phyloP scores from a whole-genome alignment of 352 stramenopile species.

The Plasmopara halstedii region DNA sequence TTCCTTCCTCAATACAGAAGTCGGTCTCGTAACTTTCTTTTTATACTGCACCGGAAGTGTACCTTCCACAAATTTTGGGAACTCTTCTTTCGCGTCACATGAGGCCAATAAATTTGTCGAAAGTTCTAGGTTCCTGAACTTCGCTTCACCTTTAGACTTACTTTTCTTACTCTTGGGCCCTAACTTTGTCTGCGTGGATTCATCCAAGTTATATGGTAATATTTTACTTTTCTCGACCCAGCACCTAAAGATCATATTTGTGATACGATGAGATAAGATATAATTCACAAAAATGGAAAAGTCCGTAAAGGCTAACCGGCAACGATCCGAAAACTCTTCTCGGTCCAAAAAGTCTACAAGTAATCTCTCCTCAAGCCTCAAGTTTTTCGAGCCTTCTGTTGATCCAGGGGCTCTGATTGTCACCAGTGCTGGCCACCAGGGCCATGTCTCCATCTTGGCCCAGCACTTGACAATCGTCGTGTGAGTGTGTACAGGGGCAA shows the following conservation, averaged over 20 bases:
- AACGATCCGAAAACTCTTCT: slow-evolving; percentile 24
- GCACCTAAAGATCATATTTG: slow-evolving; percentile 20
- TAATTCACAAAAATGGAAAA: not conserved
- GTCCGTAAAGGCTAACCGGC: slow-evolving; percentile 3
- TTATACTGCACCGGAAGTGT: slow-evolving; percentile 37
- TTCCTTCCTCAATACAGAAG: slow-evolving; percentile 19
- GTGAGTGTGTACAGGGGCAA: slow-evolving; percentile 61
- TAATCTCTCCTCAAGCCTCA: slow-evolving; percentile 29
- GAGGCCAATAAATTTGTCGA: slow-evolving; percentile 25
- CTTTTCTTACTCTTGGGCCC: slow-evolving; percentile 9
- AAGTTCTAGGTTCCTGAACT: slow-evolving; percentile 19
- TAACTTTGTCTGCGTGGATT: slow-evolving; percentile 13
- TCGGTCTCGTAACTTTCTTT: slow-evolving; percentile 17
- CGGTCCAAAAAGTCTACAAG: slow-evolving; percentile 55
- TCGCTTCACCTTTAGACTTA: slow-evolving; percentile 1
- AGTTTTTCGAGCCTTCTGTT: slow-evolving; percentile 16
- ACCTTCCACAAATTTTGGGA: slow-evolving; percentile 41
- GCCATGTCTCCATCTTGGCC: slow-evolving; percentile 64
- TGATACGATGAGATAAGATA: slow-evolving; percentile 5
- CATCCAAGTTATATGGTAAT: slow-evolving; percentile 19
- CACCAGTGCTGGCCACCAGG: slow-evolving; percentile 58
- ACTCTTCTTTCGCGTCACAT: slow-evolving; percentile 32
- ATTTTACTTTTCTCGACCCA: slow-evolving; percentile 45
- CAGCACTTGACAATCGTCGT: slow-evolving; percentile 69
- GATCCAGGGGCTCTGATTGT: slow-evolving; percentile 34